Conservation (phyloP, 2,329 filamentous ascomycete genomes). For the Boeremia lycopersici region DNA sequence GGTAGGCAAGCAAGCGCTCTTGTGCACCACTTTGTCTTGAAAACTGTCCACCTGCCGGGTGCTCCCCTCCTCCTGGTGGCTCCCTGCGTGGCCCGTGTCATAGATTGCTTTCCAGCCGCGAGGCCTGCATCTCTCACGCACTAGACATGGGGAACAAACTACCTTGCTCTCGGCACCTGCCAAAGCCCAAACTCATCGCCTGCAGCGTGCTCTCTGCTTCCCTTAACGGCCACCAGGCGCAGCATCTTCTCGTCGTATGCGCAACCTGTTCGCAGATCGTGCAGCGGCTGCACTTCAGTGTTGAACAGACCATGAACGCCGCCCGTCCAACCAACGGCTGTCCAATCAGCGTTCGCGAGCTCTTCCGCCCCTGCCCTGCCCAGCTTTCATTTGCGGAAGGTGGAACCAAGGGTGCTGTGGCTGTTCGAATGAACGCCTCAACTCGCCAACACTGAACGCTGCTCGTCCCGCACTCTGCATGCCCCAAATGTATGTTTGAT, state of each 20-base stretch:
- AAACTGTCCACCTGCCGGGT: conserved; percentile 2
- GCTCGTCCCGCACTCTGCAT: background rate
- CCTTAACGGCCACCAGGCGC: background rate
- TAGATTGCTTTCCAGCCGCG: conserved; percentile 7
- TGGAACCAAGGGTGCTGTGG: conserved; percentile 14
- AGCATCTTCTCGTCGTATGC: conserved; percentile 2
- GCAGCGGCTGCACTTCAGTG: background rate
- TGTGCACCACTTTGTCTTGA: background rate
- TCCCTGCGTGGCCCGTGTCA: conserved; percentile 2
- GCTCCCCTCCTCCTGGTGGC: background rate
- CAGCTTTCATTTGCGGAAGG: conserved; percentile 17
- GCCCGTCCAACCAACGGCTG: conserved; percentile 3
- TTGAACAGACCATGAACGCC: background rate
- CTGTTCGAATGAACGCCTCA: conserved; percentile 16
- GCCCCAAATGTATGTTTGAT: conserved; percentile 5
- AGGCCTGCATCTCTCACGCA: conserved; percentile 11
- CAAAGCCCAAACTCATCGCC: background rate
- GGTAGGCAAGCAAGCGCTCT: background rate
- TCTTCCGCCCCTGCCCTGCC: conserved; percentile 7
- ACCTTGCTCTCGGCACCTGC: conserved; percentile 2
- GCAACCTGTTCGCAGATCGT: conserved; percentile 3
- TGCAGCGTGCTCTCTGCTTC: conserved; percentile 4
- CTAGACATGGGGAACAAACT: conserved; percentile 12
- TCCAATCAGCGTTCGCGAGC: conserved; percentile 9
- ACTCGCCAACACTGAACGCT: background rate